Evolutionary conservation across 768 basidiomycete species (phyloP).

Genomic region (Hericium erinaceus): DNA sequence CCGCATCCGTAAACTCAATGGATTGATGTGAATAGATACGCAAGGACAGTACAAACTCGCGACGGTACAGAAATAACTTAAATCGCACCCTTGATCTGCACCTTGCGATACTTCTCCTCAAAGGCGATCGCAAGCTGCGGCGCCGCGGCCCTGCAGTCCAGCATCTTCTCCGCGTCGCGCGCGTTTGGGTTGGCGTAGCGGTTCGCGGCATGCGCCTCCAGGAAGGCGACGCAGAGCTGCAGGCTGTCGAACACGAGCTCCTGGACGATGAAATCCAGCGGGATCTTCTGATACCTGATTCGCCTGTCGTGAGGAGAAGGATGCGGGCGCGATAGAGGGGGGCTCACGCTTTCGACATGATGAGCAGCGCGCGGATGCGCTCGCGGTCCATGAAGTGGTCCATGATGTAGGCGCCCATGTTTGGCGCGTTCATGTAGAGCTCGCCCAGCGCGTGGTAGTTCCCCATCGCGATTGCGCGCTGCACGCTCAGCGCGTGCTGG

Average conservation of each 20-base stretch:
- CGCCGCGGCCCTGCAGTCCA: slow-evolving; percentile 65
- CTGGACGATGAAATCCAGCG: slow-evolving; percentile 66
- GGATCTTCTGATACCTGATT: slow-evolving; percentile 71
- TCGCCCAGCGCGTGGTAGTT: slow-evolving; percentile 93
- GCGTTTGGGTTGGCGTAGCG: slow-evolving; percentile 56
- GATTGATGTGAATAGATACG: too few species aligned
- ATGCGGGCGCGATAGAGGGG: slow-evolving; percentile 1
- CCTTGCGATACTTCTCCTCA: slow-evolving; percentile 77
- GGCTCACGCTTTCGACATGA: slow-evolving; percentile 89
- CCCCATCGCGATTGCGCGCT: slow-evolving; percentile 80
- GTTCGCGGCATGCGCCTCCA: slow-evolving; percentile 58
- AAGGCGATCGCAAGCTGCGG: slow-evolving; percentile 50
- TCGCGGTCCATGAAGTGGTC: slow-evolving; percentile 96
- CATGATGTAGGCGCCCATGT: slow-evolving; percentile 99
- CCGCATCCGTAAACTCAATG: too few species aligned
- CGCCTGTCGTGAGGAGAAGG: background rate
- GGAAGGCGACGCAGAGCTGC: slow-evolving; percentile 56
- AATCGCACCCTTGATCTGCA: slow-evolving; percentile 90
- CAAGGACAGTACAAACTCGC: background rate
- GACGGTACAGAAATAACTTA: slow-evolving; percentile 26
- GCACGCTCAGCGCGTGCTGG: slow-evolving; percentile 82
- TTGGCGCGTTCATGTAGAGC: slow-evolving; percentile 74
- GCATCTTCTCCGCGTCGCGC: slow-evolving; percentile 50
- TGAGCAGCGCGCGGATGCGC: slow-evolving; percentile 73
- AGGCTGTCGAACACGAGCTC: slow-evolving; percentile 79